These are phyloP conservation scores for Blastocystis sp. DNA, from an alignment of 352 stramenopile species.

Conservation along the genomic window DNA sequence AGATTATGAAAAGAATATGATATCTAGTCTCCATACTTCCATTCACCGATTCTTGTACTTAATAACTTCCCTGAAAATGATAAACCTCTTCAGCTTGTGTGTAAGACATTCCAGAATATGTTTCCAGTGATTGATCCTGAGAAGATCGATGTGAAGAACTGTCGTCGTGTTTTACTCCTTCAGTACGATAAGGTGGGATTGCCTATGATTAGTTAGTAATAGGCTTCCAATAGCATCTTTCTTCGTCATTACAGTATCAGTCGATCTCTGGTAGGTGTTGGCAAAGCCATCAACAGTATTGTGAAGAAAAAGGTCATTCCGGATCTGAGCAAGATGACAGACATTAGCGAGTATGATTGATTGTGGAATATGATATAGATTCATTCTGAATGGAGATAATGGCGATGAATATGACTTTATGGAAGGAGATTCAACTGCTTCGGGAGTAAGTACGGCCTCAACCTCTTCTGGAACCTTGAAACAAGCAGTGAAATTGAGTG, in stretches of 20 bases:
- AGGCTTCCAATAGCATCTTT: constrained; percentile 36
- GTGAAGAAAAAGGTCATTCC: constrained; percentile 45
- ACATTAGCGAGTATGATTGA: constrained; percentile 90
- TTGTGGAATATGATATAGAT: background rate
- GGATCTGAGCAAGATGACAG: constrained; percentile 85
- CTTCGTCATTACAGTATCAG: constrained; percentile 36
- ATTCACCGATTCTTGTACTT: constrained; percentile 86
- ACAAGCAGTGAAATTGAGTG: constrained; percentile 81
- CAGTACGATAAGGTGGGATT: constrained; percentile 79
- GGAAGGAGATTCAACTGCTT: constrained; percentile 69
- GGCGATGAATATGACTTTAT: constrained; percentile 63
- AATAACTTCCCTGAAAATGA: constrained; percentile 91
- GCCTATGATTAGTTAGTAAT: background rate
- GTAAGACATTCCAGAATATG: constrained; percentile 98
- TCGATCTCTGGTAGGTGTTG: background rate
- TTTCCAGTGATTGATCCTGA: constrained; percentile 93
- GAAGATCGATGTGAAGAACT: constrained; percentile 88
- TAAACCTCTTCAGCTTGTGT: constrained; percentile 79
- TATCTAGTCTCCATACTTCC: constrained; percentile 76
- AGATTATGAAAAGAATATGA: constrained; percentile 82
- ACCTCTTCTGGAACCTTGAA: constrained; percentile 71
- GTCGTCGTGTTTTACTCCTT: constrained; percentile 89
- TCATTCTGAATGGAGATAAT: background rate
- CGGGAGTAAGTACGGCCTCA: constrained; percentile 23
- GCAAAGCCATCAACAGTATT: constrained; percentile 7